Evolutionary conservation across 345 rosid species (phyloP).

Genomic region (Excoecaria cochinchinensis): DNA sequence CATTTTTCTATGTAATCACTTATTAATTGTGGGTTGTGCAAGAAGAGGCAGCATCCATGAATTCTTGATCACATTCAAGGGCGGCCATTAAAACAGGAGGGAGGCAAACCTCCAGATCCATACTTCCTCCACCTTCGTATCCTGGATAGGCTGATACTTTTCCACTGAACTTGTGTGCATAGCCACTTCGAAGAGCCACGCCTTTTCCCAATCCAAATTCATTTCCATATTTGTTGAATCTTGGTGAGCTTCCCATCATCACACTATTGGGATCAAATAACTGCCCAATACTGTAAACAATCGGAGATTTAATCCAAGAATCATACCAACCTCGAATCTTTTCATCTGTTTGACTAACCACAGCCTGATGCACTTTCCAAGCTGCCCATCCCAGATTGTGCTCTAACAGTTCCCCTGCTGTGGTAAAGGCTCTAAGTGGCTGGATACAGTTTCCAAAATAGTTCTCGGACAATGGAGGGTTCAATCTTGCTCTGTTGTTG

Average conservation of each 20-base stretch:
- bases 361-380: too few relatives aligned
- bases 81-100: constrained; percentile 54
- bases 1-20: too few relatives aligned
- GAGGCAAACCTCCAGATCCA: constrained; percentile 70
- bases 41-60: constrained; percentile 39
- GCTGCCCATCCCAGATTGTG: constrained; percentile 57
- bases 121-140: constrained; percentile 62
- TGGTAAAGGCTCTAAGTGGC: constrained; percentile 36
- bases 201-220: constrained; percentile 84
- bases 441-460: constrained; percentile 64
- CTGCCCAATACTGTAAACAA: constrained; percentile 36
- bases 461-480: constrained; percentile 41
- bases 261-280: constrained; percentile 52
- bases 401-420: constrained; percentile 52
- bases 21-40: neutral
- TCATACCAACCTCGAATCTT: constrained; percentile 33
- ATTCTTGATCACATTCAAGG: constrained; percentile 55
- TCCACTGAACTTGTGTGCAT: constrained; percentile 67
- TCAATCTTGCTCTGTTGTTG: constrained; percentile 53
- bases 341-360: constrained; percentile 40
- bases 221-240: constrained; percentile 69
- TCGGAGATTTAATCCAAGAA: constrained; percentile 48
- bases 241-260: constrained; percentile 81
- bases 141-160: constrained; percentile 65
- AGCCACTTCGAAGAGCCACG: constrained; percentile 63